Base-by-base conservation (phyloP, 2,329 filamentous ascomycete species). In the Xylariales sp. region DNA sequence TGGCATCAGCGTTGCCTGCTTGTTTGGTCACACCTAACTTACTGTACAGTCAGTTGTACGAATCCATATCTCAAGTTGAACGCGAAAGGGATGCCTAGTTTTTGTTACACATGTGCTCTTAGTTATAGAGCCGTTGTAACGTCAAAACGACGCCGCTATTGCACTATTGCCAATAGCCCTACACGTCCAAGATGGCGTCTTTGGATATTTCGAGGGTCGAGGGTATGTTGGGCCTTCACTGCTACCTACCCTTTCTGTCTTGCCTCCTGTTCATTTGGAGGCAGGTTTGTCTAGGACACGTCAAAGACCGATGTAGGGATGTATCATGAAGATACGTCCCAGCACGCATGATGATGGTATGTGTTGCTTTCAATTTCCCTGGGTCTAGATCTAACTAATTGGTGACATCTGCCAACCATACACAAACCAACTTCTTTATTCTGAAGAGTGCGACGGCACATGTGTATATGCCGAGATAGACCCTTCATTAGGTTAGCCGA, bases 71-170 rank as follows among this genome's bases (percentile, higher is more conserved):
- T 41, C 36, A 14, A 52, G 48, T 41, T 52, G 6, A 18, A 23
- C 10, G 32, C 9, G 32, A 50, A 52, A 3, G 16, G 5, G 2
- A 12, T 23, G 36, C 34, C 16, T 53, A 12, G 10, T 45, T 53
- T 30, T 52, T 45, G 5, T 34, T 32, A 46, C 58, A 50, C 58
- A 18, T 61, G 28, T 53, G 23, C 16, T 43, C 34, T 30, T 45
- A 39, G 39, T n/a, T 46, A 32, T 54, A 39, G 9, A 5, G n/a
- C 50, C 50, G n/a, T 6, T 5, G 39, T 41, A 41, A 41, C 39
- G 39, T 12, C 12, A 41, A 41, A 10, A 41, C 39, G 32, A 41
- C 39, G 39, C 36, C 36, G 36, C 8, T 39, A 39, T 39, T 39
- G 36, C 36, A 39, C 39, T 41, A 41, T 41, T 41, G 39, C 4